These are phyloP conservation scores for Biscutella auriculata DNA, from an alignment of 441 rosid genomes.

Conservation along the genomic window DNA sequence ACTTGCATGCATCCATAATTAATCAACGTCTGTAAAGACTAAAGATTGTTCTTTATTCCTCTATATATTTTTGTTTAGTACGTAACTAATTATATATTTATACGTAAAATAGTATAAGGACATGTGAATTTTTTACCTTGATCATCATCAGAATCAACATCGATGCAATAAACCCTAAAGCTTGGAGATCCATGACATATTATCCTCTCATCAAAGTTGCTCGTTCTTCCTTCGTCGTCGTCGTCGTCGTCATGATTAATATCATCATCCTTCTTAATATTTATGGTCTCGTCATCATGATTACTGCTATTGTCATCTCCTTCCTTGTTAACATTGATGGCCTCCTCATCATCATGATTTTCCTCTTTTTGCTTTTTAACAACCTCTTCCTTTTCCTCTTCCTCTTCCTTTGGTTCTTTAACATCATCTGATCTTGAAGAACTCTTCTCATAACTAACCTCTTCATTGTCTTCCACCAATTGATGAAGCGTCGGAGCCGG, in stretches of 20 bases:
- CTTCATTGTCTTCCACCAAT: constrained; percentile 14
- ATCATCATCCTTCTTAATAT: background rate
- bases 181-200: constrained; percentile 51
- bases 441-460: constrained; percentile 4
- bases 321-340: background rate
- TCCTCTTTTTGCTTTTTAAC: constrained; percentile 1
- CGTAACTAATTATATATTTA: background rate
- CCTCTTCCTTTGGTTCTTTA: constrained; percentile 1
- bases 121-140: constrained; percentile 5
- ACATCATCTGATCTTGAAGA: background rate
- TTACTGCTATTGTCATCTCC: background rate
- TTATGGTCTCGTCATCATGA: too few relatives aligned
- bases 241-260: constrained; percentile 17
- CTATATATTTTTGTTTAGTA: too few relatives aligned
- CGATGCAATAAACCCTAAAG: constrained; percentile 55
- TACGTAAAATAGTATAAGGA: background rate
- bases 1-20: constrained; percentile 22
- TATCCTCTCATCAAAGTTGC: constrained; percentile 12
- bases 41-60: too few relatives aligned
- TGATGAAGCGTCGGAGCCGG: constrained; percentile 23
- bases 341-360: background rate
- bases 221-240: background rate
- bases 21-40: too few relatives aligned
- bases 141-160: constrained; percentile 25
- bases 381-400: background rate